A percentile compares a stretch with the other conserved stretches of the same genome.
phyloP scores from a whole-genome alignment of 306 rosid genomes.

The Datisca glomerata region DNA sequence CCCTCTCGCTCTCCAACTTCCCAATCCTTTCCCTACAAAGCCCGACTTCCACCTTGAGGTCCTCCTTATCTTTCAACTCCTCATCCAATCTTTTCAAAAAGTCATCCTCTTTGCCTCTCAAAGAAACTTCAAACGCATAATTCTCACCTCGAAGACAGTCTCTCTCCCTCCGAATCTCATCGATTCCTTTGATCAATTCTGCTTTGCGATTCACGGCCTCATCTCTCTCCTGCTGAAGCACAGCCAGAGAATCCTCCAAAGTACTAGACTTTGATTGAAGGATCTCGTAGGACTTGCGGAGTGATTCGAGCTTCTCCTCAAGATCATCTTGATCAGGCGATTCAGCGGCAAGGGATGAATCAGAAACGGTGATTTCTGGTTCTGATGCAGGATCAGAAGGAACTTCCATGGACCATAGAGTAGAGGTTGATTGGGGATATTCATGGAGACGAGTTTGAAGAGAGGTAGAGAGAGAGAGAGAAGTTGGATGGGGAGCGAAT shows the following conservation, averaged over 20 bases:
- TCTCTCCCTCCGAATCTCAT: constrained; percentile 18
- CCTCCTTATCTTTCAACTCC: constrained; percentile 10
- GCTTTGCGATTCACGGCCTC: constrained; percentile 13
- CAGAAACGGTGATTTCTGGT: constrained; percentile 4
- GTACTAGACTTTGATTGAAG: constrained; percentile 11
- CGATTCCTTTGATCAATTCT: constrained; percentile 9
- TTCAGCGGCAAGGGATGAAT: constrained; percentile 6
- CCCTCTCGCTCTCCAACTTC: constrained; percentile 28
- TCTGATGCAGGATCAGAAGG: constrained; percentile 9
- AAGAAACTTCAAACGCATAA: constrained; percentile 17
- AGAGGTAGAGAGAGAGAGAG: constrained; percentile 6
- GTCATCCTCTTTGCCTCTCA: constrained; percentile 23
- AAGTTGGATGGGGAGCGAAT: not conserved
- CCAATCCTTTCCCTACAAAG: constrained; percentile 22
- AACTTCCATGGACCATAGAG: constrained; percentile 32
- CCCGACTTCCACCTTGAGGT: constrained; percentile 18
- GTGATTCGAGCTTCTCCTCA: constrained; percentile 21
- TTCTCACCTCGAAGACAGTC: constrained; percentile 20
- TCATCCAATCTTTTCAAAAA: constrained; percentile 14
- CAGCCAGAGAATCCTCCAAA: constrained; percentile 11
- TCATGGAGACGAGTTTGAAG: constrained; percentile 16
- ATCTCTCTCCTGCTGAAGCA: constrained; percentile 14
- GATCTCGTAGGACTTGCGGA: constrained; percentile 11
- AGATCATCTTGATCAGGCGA: constrained; percentile 12
- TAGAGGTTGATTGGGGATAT: constrained; percentile 4